Base-by-base conservation (phyloP, 1,139 yeast genomes). In the Diutina sp. region DNA sequence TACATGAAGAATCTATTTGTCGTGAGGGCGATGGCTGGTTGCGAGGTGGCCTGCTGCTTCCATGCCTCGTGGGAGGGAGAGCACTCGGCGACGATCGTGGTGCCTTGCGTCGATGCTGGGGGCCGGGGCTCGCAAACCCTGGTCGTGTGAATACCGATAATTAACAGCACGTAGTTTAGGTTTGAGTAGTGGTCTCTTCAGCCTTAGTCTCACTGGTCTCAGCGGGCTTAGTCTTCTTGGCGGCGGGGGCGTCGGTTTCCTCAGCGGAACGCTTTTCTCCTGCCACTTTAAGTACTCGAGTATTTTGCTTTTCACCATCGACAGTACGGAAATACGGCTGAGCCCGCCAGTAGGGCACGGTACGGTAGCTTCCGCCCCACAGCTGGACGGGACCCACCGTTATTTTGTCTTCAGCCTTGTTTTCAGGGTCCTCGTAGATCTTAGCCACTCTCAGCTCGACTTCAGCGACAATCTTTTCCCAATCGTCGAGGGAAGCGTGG, bases 271-370 rank as follows among this genome's bases (percentile, higher is more conserved):
- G n/a, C 30, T 21, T 21, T 7, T 38, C 32, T 0, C 75, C 76
- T 1, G 80, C 80, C 35, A 76, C 71, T 57, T 73, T 69, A 55
- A 76, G 67, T n/a, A 66, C 64, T 46, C 78, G 65, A 0, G 74
- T 69, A 60, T 74, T 76, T 58, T 74, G 78, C 61, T 73, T 75
- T 58, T 74, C 76, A 38, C 96, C 97, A 66, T 88, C 79, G 1
- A 89, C 95, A 8, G 85, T 83, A 61, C 99, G 78, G 73, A 95
- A 90, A 67, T 89, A 88, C 1, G 99, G 99, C 70, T 93, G 99
- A 61, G 96, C 84, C 63, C 99, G 78, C 98, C 99, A 93, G 69
- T 87, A 91, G 2, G 99, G 99, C n/a, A 93, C 82, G 6, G 77
- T 79, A 67, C 83, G 83, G 68, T 93, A 93, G 21, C 77, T 64